phyloP scores from a whole-genome alignment of 2,329 filamentous ascomycete species.

The Phaeosphaeria sp. region DNA sequence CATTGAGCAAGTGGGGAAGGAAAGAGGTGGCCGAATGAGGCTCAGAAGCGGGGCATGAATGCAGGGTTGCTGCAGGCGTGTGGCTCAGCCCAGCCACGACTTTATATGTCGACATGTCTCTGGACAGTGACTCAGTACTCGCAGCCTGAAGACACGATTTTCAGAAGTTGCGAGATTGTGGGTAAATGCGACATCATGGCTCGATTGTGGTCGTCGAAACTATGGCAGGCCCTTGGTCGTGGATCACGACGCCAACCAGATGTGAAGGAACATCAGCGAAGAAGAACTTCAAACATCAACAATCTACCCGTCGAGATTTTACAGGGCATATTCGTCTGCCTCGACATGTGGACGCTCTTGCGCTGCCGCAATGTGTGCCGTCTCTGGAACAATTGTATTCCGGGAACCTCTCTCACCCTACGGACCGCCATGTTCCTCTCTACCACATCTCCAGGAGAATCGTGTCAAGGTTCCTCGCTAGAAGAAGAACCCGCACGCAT shows the following conservation, averaged over 20 bases:
- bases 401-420: background rate
- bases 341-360: background rate
- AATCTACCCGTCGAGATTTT: background rate
- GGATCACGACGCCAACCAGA: background rate
- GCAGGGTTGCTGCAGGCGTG: slow-evolving; percentile 8
- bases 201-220: background rate
- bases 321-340: background rate
- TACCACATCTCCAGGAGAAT: too few species aligned
- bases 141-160: background rate
- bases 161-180: background rate
- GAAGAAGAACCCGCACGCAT: background rate
- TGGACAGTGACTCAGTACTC: background rate
- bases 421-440: background rate
- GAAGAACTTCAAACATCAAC: background rate
- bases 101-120: background rate
- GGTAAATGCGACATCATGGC: background rate
- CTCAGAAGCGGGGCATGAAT: background rate
- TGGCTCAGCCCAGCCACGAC: slow-evolving; percentile 3
- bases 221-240: background rate
- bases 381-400: background rate
- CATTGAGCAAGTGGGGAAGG: slow-evolving; percentile 2
- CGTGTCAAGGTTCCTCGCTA: too few species aligned
- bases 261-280: background rate
- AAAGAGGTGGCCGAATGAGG: background rate
- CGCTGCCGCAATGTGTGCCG: background rate